A percentile compares a stretch with the other conserved stretches of the same genome.
Conservation (phyloP, 2,329 filamentous ascomycete genomes). For the Lachnellula hyalina region DNA sequence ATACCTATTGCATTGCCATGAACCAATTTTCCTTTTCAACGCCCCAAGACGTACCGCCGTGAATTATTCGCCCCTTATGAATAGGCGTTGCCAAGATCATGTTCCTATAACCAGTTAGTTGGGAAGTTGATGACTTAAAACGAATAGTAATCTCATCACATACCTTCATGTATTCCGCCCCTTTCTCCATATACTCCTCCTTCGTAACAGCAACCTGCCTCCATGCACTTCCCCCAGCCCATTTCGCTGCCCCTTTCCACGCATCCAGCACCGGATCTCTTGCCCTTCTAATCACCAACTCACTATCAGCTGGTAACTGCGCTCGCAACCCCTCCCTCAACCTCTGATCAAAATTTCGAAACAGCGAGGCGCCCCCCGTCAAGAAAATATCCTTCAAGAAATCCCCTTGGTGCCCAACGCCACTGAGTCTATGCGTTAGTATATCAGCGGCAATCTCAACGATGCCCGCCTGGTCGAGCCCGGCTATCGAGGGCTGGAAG, state of each 20-base stretch:
- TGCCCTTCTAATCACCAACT: slow-evolving; percentile 67
- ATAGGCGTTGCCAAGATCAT: slow-evolving; percentile 60
- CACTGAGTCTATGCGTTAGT: slow-evolving; percentile 70
- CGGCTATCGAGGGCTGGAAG: slow-evolving; percentile 88
- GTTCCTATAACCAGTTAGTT: slow-evolving; percentile 44
- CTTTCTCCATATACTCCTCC: slow-evolving; percentile 88
- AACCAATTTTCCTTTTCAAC: not conserved
- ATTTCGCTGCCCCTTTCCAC: slow-evolving; percentile 87
- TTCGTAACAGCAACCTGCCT: slow-evolving; percentile 64
- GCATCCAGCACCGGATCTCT: slow-evolving; percentile 76
- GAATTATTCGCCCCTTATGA: slow-evolving; percentile 2
- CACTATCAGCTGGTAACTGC: slow-evolving; percentile 63
- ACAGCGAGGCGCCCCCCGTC: slow-evolving; percentile 88
- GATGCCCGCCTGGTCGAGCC: slow-evolving; percentile 87
- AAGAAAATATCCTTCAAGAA: slow-evolving; percentile 85
- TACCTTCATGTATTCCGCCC: slow-evolving; percentile 85
- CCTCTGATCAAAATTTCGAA: slow-evolving; percentile 80
- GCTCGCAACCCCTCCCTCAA: slow-evolving; percentile 67
- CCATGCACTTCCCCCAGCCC: slow-evolving; percentile 61
- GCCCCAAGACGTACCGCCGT: not conserved
- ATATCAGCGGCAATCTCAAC: slow-evolving; percentile 91
- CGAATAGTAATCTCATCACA: slow-evolving; percentile 9
- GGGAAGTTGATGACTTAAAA: not conserved
- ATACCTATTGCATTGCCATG: not conserved
- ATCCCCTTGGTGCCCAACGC: slow-evolving; percentile 53